Evolutionary conservation across 371 early-diverging fungal genomes (phyloP).

Genomic region (Mucor mucedo): DNA sequence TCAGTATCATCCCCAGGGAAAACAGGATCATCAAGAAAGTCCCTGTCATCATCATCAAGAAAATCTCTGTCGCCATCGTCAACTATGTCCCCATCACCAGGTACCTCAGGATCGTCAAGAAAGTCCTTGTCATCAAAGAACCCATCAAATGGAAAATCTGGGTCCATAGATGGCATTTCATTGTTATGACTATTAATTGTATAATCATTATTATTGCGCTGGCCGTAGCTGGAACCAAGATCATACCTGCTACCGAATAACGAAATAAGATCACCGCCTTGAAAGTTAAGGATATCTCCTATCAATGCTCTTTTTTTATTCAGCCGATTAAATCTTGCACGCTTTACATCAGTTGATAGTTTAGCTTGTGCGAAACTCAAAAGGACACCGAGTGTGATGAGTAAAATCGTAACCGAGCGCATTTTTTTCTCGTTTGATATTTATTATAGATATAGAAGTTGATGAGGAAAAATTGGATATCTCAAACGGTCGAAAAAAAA

Average conservation of each 20-base stretch:
- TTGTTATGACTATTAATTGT: not conserved
- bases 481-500: not conserved
- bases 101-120: not conserved
- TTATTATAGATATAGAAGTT: not conserved
- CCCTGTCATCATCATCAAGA: too few species aligned
- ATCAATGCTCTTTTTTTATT: not conserved
- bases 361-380: not conserved
- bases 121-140: not conserved
- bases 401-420: not conserved
- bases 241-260: not conserved
- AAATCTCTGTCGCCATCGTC: too few species aligned
- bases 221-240: not conserved
- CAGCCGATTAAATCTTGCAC: not conserved
- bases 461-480: not conserved
- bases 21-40: too few species aligned
- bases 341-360: not conserved
- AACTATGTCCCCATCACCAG: too few species aligned
- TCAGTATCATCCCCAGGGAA: too few species aligned
- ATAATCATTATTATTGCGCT: not conserved
- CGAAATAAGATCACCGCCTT: not conserved
- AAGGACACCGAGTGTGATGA: not conserved
- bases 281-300: not conserved
- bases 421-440: not conserved
- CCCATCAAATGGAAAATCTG: not conserved
- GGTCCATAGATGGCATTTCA: not conserved